Evolutionary conservation across 2,329 filamentous ascomycete genomes (phyloP), one percentile per base, ranked within the genome.

Genomic region (Epichloe brachyelytri): DNA sequence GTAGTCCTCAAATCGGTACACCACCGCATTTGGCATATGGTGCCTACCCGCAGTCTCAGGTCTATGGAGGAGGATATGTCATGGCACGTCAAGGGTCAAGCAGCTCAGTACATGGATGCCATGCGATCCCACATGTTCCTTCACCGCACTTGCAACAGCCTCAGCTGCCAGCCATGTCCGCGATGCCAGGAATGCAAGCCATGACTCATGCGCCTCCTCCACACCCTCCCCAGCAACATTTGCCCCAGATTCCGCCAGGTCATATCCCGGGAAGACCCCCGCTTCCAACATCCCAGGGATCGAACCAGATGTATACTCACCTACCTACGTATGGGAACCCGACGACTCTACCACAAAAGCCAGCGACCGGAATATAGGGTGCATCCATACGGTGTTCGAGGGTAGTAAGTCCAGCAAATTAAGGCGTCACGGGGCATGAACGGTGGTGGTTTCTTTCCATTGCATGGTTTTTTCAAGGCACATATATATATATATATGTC

Each of bases 301-400:
- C 68, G 44, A 62, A 61, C 49, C 75, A 75, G 58, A 62, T 71
- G 5, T 80, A 73, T 58, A 73, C 70, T 54, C 75, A 78, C 58
- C 65, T 81, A 55, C 76, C 68, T 19, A 65, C 76, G 43, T 81
- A 80, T 57, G 78, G 78, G 56, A 81, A 81, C 62, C 77, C 77
- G 52, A 76, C 78, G 34, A 76, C 75, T 34, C 62, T 81, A 61
- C 78, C 78, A 53, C 78, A 80, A 61, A 80, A 80, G 65, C 78
- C 78, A 53, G 67, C 74, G 36, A 71, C 72, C 53, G 72, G 70
- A 59, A 69, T 73, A 59, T 74, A 71, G 55, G 57, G 56, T 60
- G 60, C 60, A 66, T 64, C 57, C 56, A 48, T 55, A 43, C 51
- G 58, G 58, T 63, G 58, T 63, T 63, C 46, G 46, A 30, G 52